phyloP scores from a whole-genome alignment of 1,284 basidiomycete species.

The Sphagnurus paluster region DNA sequence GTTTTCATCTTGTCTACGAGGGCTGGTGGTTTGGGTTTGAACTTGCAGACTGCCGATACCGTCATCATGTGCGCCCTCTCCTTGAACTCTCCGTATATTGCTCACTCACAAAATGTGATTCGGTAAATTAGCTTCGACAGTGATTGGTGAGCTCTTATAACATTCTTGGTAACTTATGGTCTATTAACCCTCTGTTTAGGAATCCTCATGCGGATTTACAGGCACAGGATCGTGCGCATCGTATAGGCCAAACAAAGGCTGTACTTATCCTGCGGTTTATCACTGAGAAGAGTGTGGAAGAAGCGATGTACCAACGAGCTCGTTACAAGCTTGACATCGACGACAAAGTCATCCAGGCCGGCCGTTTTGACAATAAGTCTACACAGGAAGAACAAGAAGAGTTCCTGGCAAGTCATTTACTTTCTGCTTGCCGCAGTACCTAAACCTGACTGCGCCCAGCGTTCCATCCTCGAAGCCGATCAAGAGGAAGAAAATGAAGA shows the following conservation, averaged over 20 bases:
- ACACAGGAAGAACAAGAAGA: constrained; percentile 98
- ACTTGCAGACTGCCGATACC: constrained; percentile 97
- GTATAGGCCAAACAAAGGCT: constrained; percentile 99
- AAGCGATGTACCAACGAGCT: constrained; percentile 94
- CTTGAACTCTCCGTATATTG: constrained; percentile 4
- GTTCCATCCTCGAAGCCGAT: constrained; percentile 84
- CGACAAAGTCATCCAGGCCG: constrained; percentile 99
- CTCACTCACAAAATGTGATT: background rate
- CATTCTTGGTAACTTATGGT: background rate
- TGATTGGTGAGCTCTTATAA: constrained; percentile 58
- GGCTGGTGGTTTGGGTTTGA: constrained; percentile 96
- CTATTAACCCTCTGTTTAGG: constrained; percentile 45
- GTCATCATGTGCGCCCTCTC: constrained; percentile 87
- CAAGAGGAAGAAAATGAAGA: constrained; percentile 93
- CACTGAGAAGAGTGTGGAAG: constrained; percentile 97
- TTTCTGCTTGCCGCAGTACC: constrained; percentile 15
- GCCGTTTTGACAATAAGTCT: constrained; percentile 99
- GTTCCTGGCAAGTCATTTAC: constrained; percentile 67
- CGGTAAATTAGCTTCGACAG: constrained; percentile 72
- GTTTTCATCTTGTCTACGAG: constrained; percentile 97
- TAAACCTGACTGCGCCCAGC: constrained; percentile 43
- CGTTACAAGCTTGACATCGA: constrained; percentile 98
- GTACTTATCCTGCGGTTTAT: constrained; percentile 97
- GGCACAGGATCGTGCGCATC: constrained; percentile 98
- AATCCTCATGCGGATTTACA: constrained; percentile 98